Base-by-base conservation (phyloP, 306 rosid genomes). In the Hylodesmum podocarpum region DNA sequence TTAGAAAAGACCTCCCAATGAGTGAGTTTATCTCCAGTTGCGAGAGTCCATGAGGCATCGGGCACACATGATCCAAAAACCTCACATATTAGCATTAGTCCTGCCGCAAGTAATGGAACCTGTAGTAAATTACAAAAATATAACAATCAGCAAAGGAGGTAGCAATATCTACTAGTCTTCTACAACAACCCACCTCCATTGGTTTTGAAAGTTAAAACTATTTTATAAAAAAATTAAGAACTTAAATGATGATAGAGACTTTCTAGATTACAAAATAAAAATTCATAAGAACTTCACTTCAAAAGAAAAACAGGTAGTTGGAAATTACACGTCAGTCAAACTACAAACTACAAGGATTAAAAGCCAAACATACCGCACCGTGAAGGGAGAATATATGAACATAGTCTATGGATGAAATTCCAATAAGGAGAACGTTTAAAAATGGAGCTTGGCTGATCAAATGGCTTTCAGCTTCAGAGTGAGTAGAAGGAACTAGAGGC, bases 361-460 rank as follows among this genome's bases (percentile, higher is more conserved):
- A 69, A 66, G 36, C 43, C 44, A 22, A 78, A 85, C 94, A 67
- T 87, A 95, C 98, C 97, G 90, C 79, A 80, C 98, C 98, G 83
- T 89, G 97, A 31, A 95, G 86, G 80, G 98, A 90, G 89, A 95
- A 92, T 67, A 92, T 88, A 82, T 90, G 98, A 80, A 92, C 89
- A 64, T 78, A 85, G 80, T 89, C 98, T 21, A 84, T 53, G 21
- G 91, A 84, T 64, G 97, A 92, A 78, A 90, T 88, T 81, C 96
- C 98, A 77, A 81, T 34, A 75, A 95, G 86, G 55, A 95, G 96
- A 67, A 76, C 78, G 72, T 95, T 90, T 70, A 92, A 79, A 87
- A 95, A 78, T 71, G 90, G 87, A 66, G 97, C 97, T 80, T 76
- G 87, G 86, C 86, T 82, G 80, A 89, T 88, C 79, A 95, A 84